Evolutionary conservation across 1,284 basidiomycete species (phyloP).

Genomic region (Ganoderma resinaceum): DNA sequence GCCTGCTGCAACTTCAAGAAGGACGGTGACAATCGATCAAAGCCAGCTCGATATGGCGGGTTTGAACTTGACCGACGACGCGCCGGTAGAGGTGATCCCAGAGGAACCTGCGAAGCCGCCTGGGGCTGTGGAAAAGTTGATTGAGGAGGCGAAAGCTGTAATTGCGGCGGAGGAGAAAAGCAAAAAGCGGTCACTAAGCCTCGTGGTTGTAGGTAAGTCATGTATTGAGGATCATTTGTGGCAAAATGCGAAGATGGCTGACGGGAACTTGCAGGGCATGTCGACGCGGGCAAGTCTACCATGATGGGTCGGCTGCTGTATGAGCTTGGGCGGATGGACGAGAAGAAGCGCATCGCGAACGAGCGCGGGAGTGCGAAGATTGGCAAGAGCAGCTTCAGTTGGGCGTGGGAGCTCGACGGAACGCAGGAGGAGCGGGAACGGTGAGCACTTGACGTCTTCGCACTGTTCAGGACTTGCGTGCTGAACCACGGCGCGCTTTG

Average conservation of each 20-base stretch:
- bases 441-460: slow-evolving; percentile 49
- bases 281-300: slow-evolving; percentile 98
- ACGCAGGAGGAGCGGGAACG: slow-evolving; percentile 92
- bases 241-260: too few species aligned
- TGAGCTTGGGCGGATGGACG: slow-evolving; percentile 88
- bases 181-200: slow-evolving; percentile 77
- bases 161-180: slow-evolving; percentile 60
- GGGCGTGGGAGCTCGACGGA: slow-evolving; percentile 98
- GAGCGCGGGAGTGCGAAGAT: slow-evolving; percentile 91
- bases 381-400: slow-evolving; percentile 95
- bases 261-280: slow-evolving; percentile 72
- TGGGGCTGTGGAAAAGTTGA: slow-evolving; percentile 83
- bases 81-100: slow-evolving; percentile 36
- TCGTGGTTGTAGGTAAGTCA: slow-evolving; percentile 91
- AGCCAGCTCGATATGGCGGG: slow-evolving; percentile 76
- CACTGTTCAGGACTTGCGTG: neutral
- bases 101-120: slow-evolving; percentile 72
- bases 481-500: neutral
- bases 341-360: slow-evolving; percentile 86
- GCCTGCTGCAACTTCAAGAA: slow-evolving; percentile 29
- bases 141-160: slow-evolving; percentile 78
- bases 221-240: slow-evolving; percentile 11
- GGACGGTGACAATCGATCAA: slow-evolving; percentile 51
- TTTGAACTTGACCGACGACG: slow-evolving; percentile 60
- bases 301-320: slow-evolving; percentile 95